Base-by-base conservation (phyloP, 1,139 yeast genomes). In the Cylindricascospora bacillispora region DNA sequence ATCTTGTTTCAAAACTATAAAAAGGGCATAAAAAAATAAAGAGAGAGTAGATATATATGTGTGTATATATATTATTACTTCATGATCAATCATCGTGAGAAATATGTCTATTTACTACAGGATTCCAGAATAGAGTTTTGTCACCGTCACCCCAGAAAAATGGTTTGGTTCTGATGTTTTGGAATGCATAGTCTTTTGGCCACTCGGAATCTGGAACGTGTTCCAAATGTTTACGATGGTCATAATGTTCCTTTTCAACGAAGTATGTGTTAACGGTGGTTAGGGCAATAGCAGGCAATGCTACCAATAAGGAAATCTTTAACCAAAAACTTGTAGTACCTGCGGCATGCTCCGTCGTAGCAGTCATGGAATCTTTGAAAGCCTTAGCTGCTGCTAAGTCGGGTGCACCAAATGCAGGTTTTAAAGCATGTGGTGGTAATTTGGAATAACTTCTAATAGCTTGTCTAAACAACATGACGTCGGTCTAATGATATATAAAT, bases 131-230 rank as follows among this genome's bases (percentile, higher is more conserved):
- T 57, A 80, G 65, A 41, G 97, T 83, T 71, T 82, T 76, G 69
- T 85, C 94, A 56, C 98, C 97, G 57, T 89, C 86, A 55, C 97
- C 97, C 97, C 97, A 89, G 77, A 83, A 86, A 72, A 71, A 80
- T 57, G 80, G 78, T 61, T 73, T 77, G 54, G 59, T 59, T 73
- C 97, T 81, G 50, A 83, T 60, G 70, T 89, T 86, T 67, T 78
- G 86, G 72, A 74, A 89, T 44, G 76, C 89, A 65, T 81, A 82
- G 62, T 79, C 92, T 40, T 61, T 65, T 50, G 95, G 95, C 85
- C 93, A 80, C 58, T 85, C 93, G 45, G 78, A 92, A 57, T 85
- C 95, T 25, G 76, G 54, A 38, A 82, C 65, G 52, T 80, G 82
- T 44, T 66, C 67, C 51, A 70, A 61, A 63, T 86, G 95, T 56